Conservation (phyloP, 129 eudicot species). For the Pulicaria dysenterica region DNA sequence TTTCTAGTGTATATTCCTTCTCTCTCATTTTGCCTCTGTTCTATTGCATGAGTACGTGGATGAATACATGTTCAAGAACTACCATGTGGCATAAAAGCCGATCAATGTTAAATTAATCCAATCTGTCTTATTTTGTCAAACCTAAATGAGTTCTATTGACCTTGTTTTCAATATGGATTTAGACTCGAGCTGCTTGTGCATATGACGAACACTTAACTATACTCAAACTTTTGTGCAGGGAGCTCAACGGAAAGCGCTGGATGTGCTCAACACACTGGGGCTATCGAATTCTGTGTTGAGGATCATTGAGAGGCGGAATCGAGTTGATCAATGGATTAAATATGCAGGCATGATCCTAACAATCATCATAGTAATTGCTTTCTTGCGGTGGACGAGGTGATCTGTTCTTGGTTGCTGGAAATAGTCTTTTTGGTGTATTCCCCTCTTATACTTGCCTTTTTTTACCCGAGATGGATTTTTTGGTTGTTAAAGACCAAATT, state of each 20-base stretch:
- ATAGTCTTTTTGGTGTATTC: constrained; percentile 34
- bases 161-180: not conserved
- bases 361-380: constrained; percentile 59
- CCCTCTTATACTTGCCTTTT: constrained; percentile 15
- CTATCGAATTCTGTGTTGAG: constrained; percentile 88
- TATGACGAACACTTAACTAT: constrained; percentile 7
- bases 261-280: constrained; percentile 89
- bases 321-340: constrained; percentile 91
- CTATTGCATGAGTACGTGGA: no score
- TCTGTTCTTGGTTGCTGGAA: constrained; percentile 7
- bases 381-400: constrained; percentile 92
- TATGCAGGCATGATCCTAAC: constrained; percentile 88
- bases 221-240: constrained; percentile 50
- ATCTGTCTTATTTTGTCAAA: not conserved
- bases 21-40: no score
- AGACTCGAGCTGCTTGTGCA: not conserved
- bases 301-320: constrained; percentile 84
- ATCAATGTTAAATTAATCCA: no score
- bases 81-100: no score
- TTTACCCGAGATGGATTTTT: constrained; percentile 3
- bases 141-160: not conserved
- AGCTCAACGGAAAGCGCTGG: constrained; percentile 96
- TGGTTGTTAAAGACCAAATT: constrained; percentile 8
- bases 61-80: no score
- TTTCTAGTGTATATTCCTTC: no score